Base-by-base conservation (phyloP, 768 basidiomycete genomes). In the Termitomyces sp. region DNA sequence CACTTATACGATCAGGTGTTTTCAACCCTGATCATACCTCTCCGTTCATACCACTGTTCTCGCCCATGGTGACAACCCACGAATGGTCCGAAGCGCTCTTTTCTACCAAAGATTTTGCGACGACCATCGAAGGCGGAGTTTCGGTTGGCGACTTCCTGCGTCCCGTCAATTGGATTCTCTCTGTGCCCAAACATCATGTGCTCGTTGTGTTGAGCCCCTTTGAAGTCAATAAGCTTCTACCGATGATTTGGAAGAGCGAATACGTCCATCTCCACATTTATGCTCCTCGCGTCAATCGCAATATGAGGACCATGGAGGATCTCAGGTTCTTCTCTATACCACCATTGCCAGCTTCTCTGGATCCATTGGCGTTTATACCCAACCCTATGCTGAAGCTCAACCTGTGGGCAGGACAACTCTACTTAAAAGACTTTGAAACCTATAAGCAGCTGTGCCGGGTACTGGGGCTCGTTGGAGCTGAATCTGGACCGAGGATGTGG, bases 381-480 rank as follows among this genome's bases (percentile, higher is more conserved):
- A 8, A 68, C 67, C 27, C 51, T 50, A 53, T 58, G 35, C 42
- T 58, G 25, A 75, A 78, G 45, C 65, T 81, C 35, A 78, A 75
- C 38, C 57, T 80, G 31, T 78, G 74, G 60, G 75, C 78, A 14
- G 79, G 77, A 2, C 77, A 81, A 53, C 67, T 81, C 3, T 81
- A 75, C 53, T 53, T 79, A 34, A 64, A 63, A 8, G 62, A 73
- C 25, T 62, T 69, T 23, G 56, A 55, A 11, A 62, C 71, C 1
- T 81, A 79, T 51, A 57, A 58, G 29, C 60, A 54, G 1, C 35
- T 76, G 16, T 79, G 79, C 55, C 58, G 63, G 25, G 65, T 74
- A 52, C 63, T 81, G 34, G 72, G 78, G 2, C 23, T 79, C 12
- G 60, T 69, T 29, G 49, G 63, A 3, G 55, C 53, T 41, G 59